Conservation (phyloP, 2,329 filamentous ascomycete species). For the Verticillium alfalfae region DNA sequence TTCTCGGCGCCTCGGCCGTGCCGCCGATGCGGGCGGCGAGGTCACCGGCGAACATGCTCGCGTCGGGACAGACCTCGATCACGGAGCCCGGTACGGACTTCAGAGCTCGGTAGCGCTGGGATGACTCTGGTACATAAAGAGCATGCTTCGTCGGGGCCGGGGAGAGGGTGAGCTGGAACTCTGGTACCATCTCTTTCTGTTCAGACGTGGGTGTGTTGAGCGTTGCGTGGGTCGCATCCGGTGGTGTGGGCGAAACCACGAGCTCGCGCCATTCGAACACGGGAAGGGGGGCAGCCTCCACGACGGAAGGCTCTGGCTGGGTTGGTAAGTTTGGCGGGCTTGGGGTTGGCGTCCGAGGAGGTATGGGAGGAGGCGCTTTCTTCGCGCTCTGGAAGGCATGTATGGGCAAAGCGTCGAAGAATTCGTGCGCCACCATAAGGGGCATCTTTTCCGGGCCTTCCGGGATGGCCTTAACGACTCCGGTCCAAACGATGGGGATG, state of each 20-base stretch:
- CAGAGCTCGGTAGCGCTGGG: conserved; percentile 71
- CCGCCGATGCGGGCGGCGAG: conserved; percentile 84
- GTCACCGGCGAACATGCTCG: conserved; percentile 70
- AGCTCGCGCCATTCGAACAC: conserved; percentile 73
- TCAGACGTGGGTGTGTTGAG: conserved; percentile 48
- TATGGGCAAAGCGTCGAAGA: conserved; percentile 96
- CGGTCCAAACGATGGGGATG: conserved; percentile 81
- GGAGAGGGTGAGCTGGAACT: conserved; percentile 83
- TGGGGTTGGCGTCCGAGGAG: conserved; percentile 29
- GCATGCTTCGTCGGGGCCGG: conserved; percentile 74
- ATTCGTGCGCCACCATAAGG: conserved; percentile 95
- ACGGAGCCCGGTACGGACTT: conserved; percentile 62
- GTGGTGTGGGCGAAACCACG: conserved; percentile 65
- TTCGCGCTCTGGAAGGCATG: conserved; percentile 82
- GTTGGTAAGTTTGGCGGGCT: conserved; percentile 30
- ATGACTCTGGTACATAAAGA: conserved; percentile 77
- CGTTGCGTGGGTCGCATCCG: conserved; percentile 44
- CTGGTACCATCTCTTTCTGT: conserved; percentile 53
- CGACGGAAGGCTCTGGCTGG: conserved; percentile 24
- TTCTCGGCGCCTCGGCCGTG: conserved; percentile 46
- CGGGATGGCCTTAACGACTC: conserved; percentile 80
- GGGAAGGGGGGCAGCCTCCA: conserved; percentile 26
- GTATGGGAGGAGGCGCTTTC: conserved; percentile 18
- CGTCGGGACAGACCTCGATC: conserved; percentile 88
- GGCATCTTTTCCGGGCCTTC: conserved; percentile 69